phyloP scores from a whole-genome alignment of 345 rosid species.

The Eucalyptus cloeziana region DNA sequence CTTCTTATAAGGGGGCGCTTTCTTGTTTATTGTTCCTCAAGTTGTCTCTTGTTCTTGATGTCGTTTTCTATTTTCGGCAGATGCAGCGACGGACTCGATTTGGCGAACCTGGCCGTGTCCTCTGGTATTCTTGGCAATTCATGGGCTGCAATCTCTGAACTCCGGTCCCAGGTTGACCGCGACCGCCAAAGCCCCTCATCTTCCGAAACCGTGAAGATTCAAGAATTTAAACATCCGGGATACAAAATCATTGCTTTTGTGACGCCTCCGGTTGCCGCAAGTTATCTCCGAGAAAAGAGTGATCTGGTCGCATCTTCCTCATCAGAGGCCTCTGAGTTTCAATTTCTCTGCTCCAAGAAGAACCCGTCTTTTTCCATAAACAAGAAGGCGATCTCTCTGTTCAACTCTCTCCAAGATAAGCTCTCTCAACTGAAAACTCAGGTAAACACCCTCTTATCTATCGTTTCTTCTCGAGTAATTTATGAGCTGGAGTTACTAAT shows the following conservation, averaged over 20 bases:
- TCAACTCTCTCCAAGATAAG: neutral
- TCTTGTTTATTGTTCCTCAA: no score
- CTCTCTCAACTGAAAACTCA: slow-evolving; percentile 17
- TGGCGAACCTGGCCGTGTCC: no score
- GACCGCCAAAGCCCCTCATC: neutral
- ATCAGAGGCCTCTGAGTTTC: slow-evolving; percentile 6
- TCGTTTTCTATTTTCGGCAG: no score
- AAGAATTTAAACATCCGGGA: neutral
- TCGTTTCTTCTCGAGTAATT: neutral
- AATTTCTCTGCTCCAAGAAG: slow-evolving; percentile 21
- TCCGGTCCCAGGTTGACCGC: neutral
- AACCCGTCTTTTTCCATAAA: slow-evolving; percentile 21
- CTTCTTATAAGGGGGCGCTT: no score
- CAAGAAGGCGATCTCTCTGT: slow-evolving; percentile 21
- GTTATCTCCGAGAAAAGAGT: neutral
- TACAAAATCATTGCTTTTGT: slow-evolving; percentile 25
- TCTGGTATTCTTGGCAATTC: no score
- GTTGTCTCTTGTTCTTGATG: no score
- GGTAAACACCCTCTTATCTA: slow-evolving; percentile 5
- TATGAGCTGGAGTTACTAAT: neutral
- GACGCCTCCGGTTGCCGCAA: slow-evolving; percentile 1
- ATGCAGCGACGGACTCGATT: no score
- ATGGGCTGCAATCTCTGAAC: neutral
- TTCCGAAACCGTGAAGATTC: neutral
- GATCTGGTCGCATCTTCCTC: slow-evolving; percentile 21